Base-by-base conservation (phyloP, 78 protist species). In the Dictyostelium brefeldianum region DNA sequence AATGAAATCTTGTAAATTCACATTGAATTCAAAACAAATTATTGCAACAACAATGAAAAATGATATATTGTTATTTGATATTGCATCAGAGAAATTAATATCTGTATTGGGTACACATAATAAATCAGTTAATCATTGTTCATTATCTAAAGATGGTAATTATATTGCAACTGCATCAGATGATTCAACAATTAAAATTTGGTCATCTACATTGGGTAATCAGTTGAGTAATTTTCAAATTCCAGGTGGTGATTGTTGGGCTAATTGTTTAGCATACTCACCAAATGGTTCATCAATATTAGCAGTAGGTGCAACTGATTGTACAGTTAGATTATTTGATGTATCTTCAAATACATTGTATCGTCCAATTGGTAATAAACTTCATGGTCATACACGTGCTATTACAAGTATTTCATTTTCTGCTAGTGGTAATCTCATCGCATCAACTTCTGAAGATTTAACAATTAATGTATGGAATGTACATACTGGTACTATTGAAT, bases 41-140 rank as follows among this genome's bases (percentile, higher is more conserved):
- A 65, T 71, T 73, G 96, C 96, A n/a, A 87, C 93, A 1, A 80
- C 93, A 27, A 87, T 87, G 89, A 91, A 73, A 14, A 41, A 48
- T 15, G 57, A 71, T 48, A 77, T 90, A 14, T 51, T 90, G 5
- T 71, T 90, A 5, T 89, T 83, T 29, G 89, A 78, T 31, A 50
- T 77, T 3, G 29, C 11, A n/a, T 53, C 95, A 11, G 14, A 54
- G 10, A 78, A 59, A 27, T 50, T 78, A 10, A 20, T 92, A 11
- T 69, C 90, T 8, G 69, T 54, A n/a, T 27, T 92, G 27, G 91
- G 91, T 47, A 46, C 10, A 18, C 95, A 92, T 18, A 20, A 20
- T 12, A 80, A 80, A 62, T 57, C 95, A 3, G 85, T 81, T 11
- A 78, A 80, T 48, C 78, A 89, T 27, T 81, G 90, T 67, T 51